Conservation (phyloP, 805 yeast genomes). For the Scheffersomyces stipitis region DNA sequence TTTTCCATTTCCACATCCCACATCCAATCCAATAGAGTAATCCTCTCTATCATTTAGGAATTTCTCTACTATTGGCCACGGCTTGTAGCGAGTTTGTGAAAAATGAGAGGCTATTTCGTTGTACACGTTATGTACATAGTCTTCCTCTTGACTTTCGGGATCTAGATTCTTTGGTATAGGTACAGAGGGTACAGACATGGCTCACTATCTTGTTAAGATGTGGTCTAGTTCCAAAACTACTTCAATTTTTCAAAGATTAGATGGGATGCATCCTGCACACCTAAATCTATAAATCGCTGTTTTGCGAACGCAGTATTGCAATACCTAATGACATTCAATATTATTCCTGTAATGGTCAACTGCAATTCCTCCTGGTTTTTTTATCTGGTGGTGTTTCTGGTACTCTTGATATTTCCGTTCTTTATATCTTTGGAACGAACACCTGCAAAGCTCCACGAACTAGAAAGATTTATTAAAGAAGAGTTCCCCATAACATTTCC, state of each 20-base stretch:
- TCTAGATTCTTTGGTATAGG: slow-evolving; percentile 30
- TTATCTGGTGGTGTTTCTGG: too few species aligned
- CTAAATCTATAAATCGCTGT: too few species aligned
- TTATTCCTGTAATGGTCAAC: too few species aligned
- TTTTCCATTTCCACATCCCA: slow-evolving; percentile 98
- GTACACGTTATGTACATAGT: slow-evolving; percentile 87
- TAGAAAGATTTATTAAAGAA: slow-evolving; percentile 3
- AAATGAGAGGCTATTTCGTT: slow-evolving; percentile 91
- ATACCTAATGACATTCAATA: too few species aligned
- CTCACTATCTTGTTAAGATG: too few species aligned
- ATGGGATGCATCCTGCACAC: too few species aligned
- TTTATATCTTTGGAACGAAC: too few species aligned
- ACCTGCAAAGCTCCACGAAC: slow-evolving; percentile 1
- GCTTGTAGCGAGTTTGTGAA: slow-evolving; percentile 90
- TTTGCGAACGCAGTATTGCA: too few species aligned
- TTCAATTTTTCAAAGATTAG: too few species aligned
- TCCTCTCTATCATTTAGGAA: slow-evolving; percentile 51
- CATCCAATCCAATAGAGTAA: slow-evolving; percentile 80
- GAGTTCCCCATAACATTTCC: slow-evolving; percentile 18
- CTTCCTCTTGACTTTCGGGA: slow-evolving; percentile 64
- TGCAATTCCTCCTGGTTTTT: too few species aligned
- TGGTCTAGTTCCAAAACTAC: background rate
- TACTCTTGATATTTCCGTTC: too few species aligned
- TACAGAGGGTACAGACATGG: slow-evolving; percentile 34
- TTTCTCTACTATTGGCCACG: slow-evolving; percentile 92